Evolutionary conservation across 805 yeast genomes (phyloP).

Genomic region (Saccharomycopsis synnaedendra): DNA sequence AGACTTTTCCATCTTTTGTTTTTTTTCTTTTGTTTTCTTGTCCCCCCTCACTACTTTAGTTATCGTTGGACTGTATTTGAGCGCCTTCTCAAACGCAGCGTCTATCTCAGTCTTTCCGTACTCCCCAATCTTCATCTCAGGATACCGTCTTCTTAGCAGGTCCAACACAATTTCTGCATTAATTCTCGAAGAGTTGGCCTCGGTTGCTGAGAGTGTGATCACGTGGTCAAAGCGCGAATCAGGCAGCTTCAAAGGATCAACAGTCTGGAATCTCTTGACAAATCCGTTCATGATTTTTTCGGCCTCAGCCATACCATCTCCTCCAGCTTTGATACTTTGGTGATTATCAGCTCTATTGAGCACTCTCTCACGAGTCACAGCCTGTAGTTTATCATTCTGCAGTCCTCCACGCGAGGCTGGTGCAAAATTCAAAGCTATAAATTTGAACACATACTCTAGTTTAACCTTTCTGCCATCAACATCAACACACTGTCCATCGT

Average conservation of each 20-base stretch:
- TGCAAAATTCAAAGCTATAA: slow-evolving; percentile 61
- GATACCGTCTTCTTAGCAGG: slow-evolving; percentile 25
- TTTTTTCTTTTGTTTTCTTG: neutral
- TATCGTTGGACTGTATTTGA: slow-evolving; percentile 44
- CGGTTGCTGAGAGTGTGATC: slow-evolving; percentile 40
- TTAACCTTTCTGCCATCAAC: neutral
- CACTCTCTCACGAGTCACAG: slow-evolving; percentile 50
- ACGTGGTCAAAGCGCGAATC: slow-evolving; percentile 58
- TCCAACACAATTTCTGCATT: slow-evolving; percentile 37
- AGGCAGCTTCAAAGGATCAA: slow-evolving; percentile 37
- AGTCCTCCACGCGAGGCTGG: slow-evolving; percentile 19
- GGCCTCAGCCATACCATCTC: slow-evolving; percentile 26
- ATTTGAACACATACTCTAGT: slow-evolving; percentile 28
- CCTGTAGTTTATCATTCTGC: slow-evolving; percentile 27
- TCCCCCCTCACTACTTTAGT: slow-evolving; percentile 23
- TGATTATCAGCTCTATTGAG: slow-evolving; percentile 73
- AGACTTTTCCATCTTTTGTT: neutral
- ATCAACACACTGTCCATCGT: neutral
- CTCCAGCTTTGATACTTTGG: slow-evolving; percentile 53
- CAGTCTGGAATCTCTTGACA: slow-evolving; percentile 53
- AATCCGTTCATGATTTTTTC: slow-evolving; percentile 68
- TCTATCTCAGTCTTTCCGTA: slow-evolving; percentile 33
- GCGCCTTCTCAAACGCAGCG: slow-evolving; percentile 41
- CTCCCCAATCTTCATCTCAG: slow-evolving; percentile 26
- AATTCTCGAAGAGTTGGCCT: slow-evolving; percentile 31